Evolutionary conservation across 2,329 filamentous ascomycete species (phyloP), one percentile per base, ranked within the genome.

Genomic region (Fusarium nodosum): DNA sequence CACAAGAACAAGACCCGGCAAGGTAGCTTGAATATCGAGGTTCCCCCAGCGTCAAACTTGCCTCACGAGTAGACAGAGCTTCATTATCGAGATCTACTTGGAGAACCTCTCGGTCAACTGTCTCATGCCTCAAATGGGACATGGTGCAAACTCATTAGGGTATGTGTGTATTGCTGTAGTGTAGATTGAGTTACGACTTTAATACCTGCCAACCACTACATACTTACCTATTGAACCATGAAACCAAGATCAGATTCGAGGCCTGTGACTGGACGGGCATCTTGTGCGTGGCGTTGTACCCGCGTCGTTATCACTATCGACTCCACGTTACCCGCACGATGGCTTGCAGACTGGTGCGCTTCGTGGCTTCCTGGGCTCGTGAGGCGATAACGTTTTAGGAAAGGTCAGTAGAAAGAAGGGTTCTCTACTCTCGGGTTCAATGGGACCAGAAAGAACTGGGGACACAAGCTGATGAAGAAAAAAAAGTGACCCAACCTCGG

Each of bases 261-360:
- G 50, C 53, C 41, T 59, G 50, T 58, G 28, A 69, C 38, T 69
- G 65, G 68, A 45, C 42, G 22, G 47, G 30, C 20, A 50, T 54
- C 51, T 64, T 38, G 41, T 39, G 28, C 52, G 58, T 70, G 58
- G 67, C 66, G 66, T 69, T 51, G 47, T 57, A 64, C 58, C 62
- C 54, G 56, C 50, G 34, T 55, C 51, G 58, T 47, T 73, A 72
- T 74, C 72, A 58, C 42, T 64, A 34, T 44, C 47, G 51, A 69
- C 63, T 69, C 72, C 70, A 69, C 72, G 57, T 53, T 63, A 53
- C 67, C 70, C 72, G 70, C 71, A 41, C 52, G 56, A 53, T 67
- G 72, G 60, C 60, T 61, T 66, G 66, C 66, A 69, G 64, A 56
- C 57, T 69, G 51, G 46, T 36, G 54, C 44, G 48, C 61, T 54